Evolutionary conservation across 345 rosid species (phyloP).

Genomic region (Mallotus nudiflorus): DNA sequence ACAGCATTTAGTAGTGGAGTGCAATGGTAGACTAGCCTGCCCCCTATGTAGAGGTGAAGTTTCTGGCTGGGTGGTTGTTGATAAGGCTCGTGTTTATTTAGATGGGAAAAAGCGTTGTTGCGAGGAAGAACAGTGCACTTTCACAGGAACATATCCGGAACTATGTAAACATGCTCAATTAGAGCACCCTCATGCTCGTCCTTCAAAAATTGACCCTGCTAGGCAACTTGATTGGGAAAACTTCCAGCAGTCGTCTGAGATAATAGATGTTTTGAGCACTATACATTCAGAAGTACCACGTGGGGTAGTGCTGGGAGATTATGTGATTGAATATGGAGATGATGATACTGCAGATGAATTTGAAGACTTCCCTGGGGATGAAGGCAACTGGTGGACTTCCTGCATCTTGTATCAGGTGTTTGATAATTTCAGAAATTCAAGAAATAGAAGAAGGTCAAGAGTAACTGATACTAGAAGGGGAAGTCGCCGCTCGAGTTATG

Average conservation of each 20-base stretch:
- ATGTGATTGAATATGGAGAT: constrained; percentile 94
- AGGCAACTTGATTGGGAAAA: constrained; percentile 94
- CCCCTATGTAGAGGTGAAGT: constrained; percentile 97
- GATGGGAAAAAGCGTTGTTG: constrained; percentile 78
- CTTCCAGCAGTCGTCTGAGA: constrained; percentile 97
- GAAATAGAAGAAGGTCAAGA: constrained; percentile 85
- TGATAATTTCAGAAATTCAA: constrained; percentile 81
- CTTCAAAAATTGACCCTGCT: constrained; percentile 86
- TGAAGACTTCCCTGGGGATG: constrained; percentile 77
- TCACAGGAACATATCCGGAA: constrained; percentile 65
- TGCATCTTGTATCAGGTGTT: constrained; percentile 88
- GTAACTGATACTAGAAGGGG: constrained; percentile 73
- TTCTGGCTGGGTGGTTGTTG: constrained; percentile 74
- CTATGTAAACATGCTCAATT: constrained; percentile 65
- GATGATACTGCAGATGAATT: constrained; percentile 85
- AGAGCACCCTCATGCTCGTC: constrained; percentile 87
- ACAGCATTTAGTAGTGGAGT: constrained; percentile 41
- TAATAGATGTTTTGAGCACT: constrained; percentile 90
- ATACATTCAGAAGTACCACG: constrained; percentile 97
- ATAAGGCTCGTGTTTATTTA: constrained; percentile 69
- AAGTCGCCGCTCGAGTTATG: constrained; percentile 60
- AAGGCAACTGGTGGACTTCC: constrained; percentile 94
- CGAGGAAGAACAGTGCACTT: constrained; percentile 66
- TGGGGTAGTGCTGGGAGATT: constrained; percentile 93
- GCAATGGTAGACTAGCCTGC: constrained; percentile 57